A percentile compares a stretch with the other conserved stretches of the same genome.
Conservation (phyloP, 352 stramenopile species). For the Aphanomyces cochlioides region DNA sequence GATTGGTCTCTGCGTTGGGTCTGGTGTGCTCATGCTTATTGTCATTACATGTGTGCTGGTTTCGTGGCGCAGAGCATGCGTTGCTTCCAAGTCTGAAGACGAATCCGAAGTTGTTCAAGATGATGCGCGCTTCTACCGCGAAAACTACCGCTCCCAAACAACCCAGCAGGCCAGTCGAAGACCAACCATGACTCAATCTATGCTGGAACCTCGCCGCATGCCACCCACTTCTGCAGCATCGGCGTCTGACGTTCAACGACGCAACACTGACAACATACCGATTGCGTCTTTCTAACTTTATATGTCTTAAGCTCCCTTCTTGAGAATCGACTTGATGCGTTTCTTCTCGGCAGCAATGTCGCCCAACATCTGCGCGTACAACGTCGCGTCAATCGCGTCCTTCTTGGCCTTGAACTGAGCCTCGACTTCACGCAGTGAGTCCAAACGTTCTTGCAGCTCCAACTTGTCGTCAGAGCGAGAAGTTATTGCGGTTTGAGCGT, state of each 20-base stretch:
- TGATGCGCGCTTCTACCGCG: conserved; percentile 26
- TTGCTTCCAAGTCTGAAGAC: background rate
- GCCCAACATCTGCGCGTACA: conserved; percentile 60
- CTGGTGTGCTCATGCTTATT: conserved; percentile 26
- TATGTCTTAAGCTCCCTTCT: conserved; percentile 32
- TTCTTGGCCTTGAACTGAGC: conserved; percentile 55
- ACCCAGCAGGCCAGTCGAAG: background rate
- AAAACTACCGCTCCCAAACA: conserved; percentile 27
- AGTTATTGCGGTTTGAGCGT: conserved; percentile 38
- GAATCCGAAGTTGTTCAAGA: background rate
- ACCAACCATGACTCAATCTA: conserved; percentile 8
- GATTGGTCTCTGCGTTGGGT: conserved; percentile 27
- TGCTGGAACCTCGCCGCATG: background rate
- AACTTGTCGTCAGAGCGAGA: conserved; percentile 25
- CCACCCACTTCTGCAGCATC: background rate
- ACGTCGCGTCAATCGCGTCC: conserved; percentile 49
- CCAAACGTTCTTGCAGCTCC: conserved; percentile 60
- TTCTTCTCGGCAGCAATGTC: conserved; percentile 68
- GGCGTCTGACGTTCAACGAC: background rate
- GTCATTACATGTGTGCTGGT: conserved; percentile 13
- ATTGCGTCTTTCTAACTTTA: conserved; percentile 17
- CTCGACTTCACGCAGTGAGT: conserved; percentile 60
- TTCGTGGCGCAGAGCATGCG: background rate
- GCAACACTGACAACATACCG: background rate
- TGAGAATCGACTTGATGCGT: conserved; percentile 57